Evolutionary conservation across 225 moss, liverwort and hornwort genomes (phyloP), one percentile per base, ranked within the genome.

Genomic region (Rhytidiadelphus loreus): DNA sequence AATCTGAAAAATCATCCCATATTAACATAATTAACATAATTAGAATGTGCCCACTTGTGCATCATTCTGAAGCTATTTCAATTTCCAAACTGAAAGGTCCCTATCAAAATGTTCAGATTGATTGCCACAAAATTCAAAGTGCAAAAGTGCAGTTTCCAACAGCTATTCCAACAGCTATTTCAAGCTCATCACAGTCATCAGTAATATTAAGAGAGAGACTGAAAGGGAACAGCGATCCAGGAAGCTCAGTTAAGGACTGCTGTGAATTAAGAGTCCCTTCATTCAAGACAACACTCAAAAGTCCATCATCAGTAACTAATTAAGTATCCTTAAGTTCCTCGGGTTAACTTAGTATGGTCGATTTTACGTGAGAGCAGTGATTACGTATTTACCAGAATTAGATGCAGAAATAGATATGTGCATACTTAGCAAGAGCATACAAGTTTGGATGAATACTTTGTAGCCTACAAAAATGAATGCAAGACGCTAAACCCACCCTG

Each of bases 1-100:
- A 26, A 17, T 55, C 56, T 0, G 0, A 78, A n/a, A 78, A 13
- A 13, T 50, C 13, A 13, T 50, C 9, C 53, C 0, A 0, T 22
- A 1, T 3, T 3, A 21, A 12, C n/a, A n/a, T n/a, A n/a, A n/a
- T n/a, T n/a, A n/a, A n/a, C n/a, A n/a, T n/a, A n/a, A 4, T 46
- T 30, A 52, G 23, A 19, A 8, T 30, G 41, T 19, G 13, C 13
- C 3, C 4, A 13, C 19, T 17, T 58, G 24, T 55, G 53, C 44
- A 53, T 56, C n/a, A n/a, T n/a, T n/a, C n/a, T n/a, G 11, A 37
- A 76, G 75, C 50, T 33, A 41, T 12, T 23, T 20, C 7, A 32
- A 17, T 44, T n/a, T 77, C 13, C 21, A 5, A 58, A 52, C 16
- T 14, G 16, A 52, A 52, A 32, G 59, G 60, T 32, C 7, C 62